Evolutionary conservation across 2,329 filamentous ascomycete species (phyloP).

Genomic region (Trichoderma endophyticum): DNA sequence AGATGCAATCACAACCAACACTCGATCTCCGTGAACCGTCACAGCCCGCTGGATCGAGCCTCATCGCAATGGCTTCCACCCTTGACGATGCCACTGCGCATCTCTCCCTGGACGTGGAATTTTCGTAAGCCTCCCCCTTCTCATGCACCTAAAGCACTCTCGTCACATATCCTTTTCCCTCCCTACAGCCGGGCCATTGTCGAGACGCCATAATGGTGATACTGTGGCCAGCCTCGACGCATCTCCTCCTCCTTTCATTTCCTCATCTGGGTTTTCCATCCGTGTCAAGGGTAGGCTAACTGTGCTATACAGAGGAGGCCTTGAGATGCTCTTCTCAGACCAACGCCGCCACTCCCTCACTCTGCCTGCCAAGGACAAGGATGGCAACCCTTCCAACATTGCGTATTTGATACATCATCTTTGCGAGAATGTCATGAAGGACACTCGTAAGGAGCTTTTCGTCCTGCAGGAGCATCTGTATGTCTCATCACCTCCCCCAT

Average conservation of each 20-base stretch:
- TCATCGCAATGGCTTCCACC: conserved; percentile 1
- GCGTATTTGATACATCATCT: conserved; percentile 75
- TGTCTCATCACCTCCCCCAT: conserved; percentile 38
- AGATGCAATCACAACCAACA: not conserved
- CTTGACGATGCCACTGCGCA: conserved; percentile 23
- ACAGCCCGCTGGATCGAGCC: not conserved
- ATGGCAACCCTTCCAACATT: conserved; percentile 63
- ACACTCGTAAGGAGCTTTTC: conserved; percentile 82
- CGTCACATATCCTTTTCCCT: not conserved
- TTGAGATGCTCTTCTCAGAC: conserved; percentile 91
- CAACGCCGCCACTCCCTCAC: conserved; percentile 68
- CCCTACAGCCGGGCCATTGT: not conserved
- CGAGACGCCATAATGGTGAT: not conserved
- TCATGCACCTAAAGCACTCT: not conserved
- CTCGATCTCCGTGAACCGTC: not conserved
- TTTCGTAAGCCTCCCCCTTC: conserved; percentile 44
- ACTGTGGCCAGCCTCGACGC: not conserved
- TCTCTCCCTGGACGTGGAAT: conserved; percentile 68
- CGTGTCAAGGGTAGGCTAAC: not conserved
- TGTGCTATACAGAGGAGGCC: conserved; percentile 63
- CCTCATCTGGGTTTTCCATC: not conserved
- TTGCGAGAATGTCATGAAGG: conserved; percentile 78
- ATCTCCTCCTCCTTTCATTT: not conserved
- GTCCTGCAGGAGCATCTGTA: conserved; percentile 85
- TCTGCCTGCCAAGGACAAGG: conserved; percentile 60